phyloP scores from a whole-genome alignment of 2,329 filamentous ascomycete genomes.

The Alternaria novae-zelandiae region DNA sequence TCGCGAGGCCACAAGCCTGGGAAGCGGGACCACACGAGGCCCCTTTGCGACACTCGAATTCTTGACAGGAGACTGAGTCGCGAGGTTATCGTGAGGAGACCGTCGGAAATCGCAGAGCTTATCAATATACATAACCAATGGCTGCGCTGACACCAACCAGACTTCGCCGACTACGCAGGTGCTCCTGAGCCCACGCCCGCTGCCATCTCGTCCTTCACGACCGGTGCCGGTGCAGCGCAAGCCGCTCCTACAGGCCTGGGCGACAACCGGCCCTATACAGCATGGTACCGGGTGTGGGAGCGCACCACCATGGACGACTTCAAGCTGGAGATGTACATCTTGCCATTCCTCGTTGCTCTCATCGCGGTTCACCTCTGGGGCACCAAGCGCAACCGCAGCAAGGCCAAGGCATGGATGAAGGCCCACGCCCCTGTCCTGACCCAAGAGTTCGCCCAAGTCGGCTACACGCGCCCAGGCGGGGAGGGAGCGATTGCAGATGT shows the following conservation, averaged over 20 bases:
- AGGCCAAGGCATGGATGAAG: constrained; percentile 80
- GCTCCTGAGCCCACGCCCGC: constrained; percentile 70
- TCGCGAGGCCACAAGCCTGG: constrained; percentile 19
- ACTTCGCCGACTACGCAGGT: constrained; percentile 92
- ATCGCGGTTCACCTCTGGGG: constrained; percentile 83
- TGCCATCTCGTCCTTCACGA: constrained; percentile 54
- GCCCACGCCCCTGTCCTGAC: constrained; percentile 75
- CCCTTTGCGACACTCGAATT: not conserved
- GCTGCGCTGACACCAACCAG: constrained; percentile 54
- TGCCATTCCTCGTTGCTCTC: constrained; percentile 76
- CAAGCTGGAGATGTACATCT: constrained; percentile 81
- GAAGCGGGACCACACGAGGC: constrained; percentile 4
- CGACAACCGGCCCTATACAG: constrained; percentile 72
- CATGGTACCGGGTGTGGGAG: constrained; percentile 98
- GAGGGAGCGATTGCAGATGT: constrained; percentile 50
- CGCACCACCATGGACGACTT: constrained; percentile 85
- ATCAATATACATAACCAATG: not conserved
- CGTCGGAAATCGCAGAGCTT: not conserved
- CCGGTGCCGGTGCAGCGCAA: constrained; percentile 43
- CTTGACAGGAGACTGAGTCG: not conserved
- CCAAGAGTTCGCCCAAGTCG: constrained; percentile 85
- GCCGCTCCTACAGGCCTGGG: constrained; percentile 50
- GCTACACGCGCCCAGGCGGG: constrained; percentile 63
- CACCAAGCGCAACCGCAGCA: constrained; percentile 76
- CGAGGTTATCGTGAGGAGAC: not conserved